Evolutionary conservation across 176 grass and related monocot species (phyloP).

Genomic region (Carex myosuroides): DNA sequence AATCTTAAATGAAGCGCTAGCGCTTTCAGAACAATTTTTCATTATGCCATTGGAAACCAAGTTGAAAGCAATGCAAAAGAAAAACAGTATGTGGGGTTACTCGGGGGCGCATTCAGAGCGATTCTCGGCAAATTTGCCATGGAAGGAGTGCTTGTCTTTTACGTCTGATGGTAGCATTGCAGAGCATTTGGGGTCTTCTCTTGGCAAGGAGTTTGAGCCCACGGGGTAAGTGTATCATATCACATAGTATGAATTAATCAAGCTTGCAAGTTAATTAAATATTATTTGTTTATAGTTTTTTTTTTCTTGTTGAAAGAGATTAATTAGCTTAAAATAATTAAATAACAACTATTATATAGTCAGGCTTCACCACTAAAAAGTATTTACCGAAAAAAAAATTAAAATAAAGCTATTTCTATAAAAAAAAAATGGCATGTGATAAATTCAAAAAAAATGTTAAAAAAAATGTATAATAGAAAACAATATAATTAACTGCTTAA

Average conservation of each 20-base stretch:
- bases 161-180: constrained; percentile 19
- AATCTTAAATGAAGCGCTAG: constrained; percentile 37
- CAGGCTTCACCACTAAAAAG: too few species aligned
- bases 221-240: constrained; percentile 41
- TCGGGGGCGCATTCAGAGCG: constrained; percentile 52
- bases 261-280: neutral
- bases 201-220: constrained; percentile 47
- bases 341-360: neutral
- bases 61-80: constrained; percentile 27
- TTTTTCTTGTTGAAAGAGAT: neutral
- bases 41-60: constrained; percentile 37
- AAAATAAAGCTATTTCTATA: too few species aligned
- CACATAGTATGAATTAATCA: neutral
- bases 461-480: too few species aligned
- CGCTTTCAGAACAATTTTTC: constrained; percentile 43
- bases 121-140: constrained; percentile 55
- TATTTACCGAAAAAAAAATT: too few species aligned
- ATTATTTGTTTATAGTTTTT: neutral
- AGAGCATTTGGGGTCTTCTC: constrained; percentile 39
- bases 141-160: constrained; percentile 87
- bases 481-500: too few species aligned
- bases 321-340: neutral
- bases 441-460: too few species aligned
- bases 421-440: too few species aligned
- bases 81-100: constrained; percentile 44